Evolutionary conservation across 2,329 filamentous ascomycete genomes (phyloP), one percentile per base, ranked within the genome.

Genomic region (Cladosporium sp.): DNA sequence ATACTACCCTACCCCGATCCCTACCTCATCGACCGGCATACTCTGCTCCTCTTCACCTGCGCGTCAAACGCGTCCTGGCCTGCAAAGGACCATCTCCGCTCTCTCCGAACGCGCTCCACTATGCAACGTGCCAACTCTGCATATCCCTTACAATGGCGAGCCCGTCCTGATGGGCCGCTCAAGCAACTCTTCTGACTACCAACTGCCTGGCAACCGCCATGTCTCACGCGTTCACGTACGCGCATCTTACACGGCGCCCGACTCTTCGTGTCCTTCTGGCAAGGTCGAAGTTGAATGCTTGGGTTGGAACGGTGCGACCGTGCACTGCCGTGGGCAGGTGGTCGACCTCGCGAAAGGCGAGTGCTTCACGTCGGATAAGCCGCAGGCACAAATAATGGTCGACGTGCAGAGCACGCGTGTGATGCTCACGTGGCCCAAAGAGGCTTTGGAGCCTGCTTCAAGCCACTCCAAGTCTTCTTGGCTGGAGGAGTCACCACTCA

Each of bases 181-280:
- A 6, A 97, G 92, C 80, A 94, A 92, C 79, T 96, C 93, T 16
- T 96, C 93, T n/a, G 89, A 97, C 76, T 95, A 94, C 78, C 94
- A 97, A 79, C 85, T 99, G 16, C 95, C 95, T 29, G 88, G 92
- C 72, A 97, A 96, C 80, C 91, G 93, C 56, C 87, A 96, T 67
- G 92, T 99, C 69, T 98, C 95, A 74, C 90, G 95, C 75, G 88
- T 98, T 28, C 95, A 99, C 77, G 91, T 97, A 78, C 90, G 92
- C 79, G 93, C 93, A 69, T 87, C 89, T 62, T 99, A 93, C 78
- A 86, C 94, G 69, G 85, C 90, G 26, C 87, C 91, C 14, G 80
- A 84, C 23, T 84, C 86, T 64, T 85, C 86, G 5, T 85, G 91
- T 72, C 88, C 91, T 71, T 84, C 88, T 68, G 91, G 91, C 77